Evolutionary conservation across 345 rosid genomes (phyloP), one percentile per base, ranked within the genome.

Genomic region (Gossypium sturtianum): DNA sequence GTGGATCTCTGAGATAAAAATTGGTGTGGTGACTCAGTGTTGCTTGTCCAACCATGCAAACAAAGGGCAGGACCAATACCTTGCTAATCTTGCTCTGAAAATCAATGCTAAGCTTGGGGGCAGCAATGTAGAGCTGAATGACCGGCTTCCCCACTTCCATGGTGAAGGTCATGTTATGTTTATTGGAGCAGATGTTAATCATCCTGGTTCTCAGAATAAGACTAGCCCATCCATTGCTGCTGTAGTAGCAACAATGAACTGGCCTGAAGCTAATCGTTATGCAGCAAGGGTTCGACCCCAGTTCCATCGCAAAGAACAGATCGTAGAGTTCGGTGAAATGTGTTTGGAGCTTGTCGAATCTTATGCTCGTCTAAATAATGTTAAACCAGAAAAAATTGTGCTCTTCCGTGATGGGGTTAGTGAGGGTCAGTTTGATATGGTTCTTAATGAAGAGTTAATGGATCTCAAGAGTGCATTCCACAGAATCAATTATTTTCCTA

Each of bases 71-170:
- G 97, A 92, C 71, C 97, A 90, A 70, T 89, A 88, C 79, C 90
- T 83, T 5, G 88, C 93, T 27, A 89, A 92, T 80, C 87, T 94
- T 34, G 93, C 88, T 3, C 89, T 92, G 51, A 90, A 92, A 87
- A 92, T 94, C 80, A 94, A 94, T 62, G 98, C 97, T 0, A 94
- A 94, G 83, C 92, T 94, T n/a, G 98, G 97, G n/a, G 97, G 98
- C 64, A 94, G 97, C 86, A 94, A 92, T 17, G 85, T 81, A 0
- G 98, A 92, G 87, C 89, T 94, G 62, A 69, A 72, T 51, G 88
- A 87, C 56, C 72, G 60, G 53, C 86, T 92, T 47, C 87, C 92
- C 1, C 78, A 72, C 81, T 86, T 92, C 43, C 70, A 13, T 8
- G 81, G 73, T 76, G 77, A 81, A 0, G 85, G 76, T 59, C 79